Conservation (phyloP, 139 green algal genomes). For the Chlamydomonas applanata region DNA sequence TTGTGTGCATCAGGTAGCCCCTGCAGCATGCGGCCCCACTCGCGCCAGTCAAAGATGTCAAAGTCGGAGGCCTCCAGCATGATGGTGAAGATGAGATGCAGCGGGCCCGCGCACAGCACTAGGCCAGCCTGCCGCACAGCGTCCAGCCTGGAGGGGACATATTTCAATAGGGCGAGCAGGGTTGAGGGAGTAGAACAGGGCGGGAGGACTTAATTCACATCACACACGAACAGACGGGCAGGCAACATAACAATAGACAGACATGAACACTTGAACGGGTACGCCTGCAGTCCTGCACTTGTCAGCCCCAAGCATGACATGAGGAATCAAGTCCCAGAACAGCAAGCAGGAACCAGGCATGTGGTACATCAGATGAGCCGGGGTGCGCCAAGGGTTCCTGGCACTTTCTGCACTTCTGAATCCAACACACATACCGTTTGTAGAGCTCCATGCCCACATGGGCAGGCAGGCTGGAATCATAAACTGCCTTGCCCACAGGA, state of each 20-base stretch:
- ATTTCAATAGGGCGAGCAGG: no score
- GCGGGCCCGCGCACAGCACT: neutral
- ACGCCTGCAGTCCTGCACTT: no score
- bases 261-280: no score
- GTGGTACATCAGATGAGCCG: neutral
- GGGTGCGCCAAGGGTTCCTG: neutral
- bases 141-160: no score
- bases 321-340: neutral
- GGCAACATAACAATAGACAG: no score
- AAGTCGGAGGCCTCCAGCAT: neutral
- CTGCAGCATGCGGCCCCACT: neutral
- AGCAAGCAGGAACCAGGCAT: neutral
- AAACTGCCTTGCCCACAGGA: slow-evolving; percentile 49
- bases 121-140: neutral
- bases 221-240: no score
- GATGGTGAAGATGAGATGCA: slow-evolving; percentile 10
- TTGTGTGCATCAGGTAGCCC: neutral
- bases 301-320: no score
- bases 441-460: slow-evolving; percentile 40
- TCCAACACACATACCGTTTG: slow-evolving; percentile 11
- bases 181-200: no score
- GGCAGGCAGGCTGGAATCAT: slow-evolving; percentile 47
- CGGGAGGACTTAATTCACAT: no score
- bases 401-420: neutral
- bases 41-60: neutral